These are phyloP conservation scores for Phytophthora hibernalis DNA, from an alignment of 352 stramenopile genomes.

Conservation along the genomic window DNA sequence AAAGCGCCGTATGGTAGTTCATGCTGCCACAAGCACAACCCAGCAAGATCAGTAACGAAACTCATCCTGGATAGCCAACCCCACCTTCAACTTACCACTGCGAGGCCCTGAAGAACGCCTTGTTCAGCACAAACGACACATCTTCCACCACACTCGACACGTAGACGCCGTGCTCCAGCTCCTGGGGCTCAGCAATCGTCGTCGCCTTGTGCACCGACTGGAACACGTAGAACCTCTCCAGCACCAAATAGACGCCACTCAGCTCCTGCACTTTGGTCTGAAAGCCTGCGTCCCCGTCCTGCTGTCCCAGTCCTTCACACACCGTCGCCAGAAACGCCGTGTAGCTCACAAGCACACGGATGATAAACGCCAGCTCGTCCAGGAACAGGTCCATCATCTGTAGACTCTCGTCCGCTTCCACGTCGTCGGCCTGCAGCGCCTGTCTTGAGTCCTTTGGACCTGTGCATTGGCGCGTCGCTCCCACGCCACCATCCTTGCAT, in stretches of 20 bases:
- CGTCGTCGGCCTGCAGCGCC: too few species aligned
- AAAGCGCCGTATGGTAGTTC: constrained; percentile 89
- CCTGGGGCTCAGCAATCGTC: constrained; percentile 82
- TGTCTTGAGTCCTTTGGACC: constrained; percentile 45
- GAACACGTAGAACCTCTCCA: too few species aligned
- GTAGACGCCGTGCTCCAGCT: constrained; percentile 71
- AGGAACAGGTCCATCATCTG: constrained; percentile 87
- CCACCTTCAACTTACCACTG: constrained; percentile 52
- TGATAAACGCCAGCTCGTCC: constrained; percentile 82
- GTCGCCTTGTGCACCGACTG: constrained; percentile 87
- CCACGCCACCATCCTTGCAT: constrained; percentile 82
- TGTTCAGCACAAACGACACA: constrained; percentile 87
- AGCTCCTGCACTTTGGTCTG: constrained; percentile 77
- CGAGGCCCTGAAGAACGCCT: constrained; percentile 76
- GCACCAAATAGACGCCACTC: constrained; percentile 79
- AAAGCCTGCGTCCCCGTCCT: constrained; percentile 44
- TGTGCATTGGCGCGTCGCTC: constrained; percentile 73
- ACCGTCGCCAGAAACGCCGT: constrained; percentile 60
- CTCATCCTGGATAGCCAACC: neutral
- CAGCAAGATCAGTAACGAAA: constrained; percentile 13
- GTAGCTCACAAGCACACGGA: constrained; percentile 80
- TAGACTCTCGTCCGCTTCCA: constrained; percentile 88
- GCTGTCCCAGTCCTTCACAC: constrained; percentile 55
- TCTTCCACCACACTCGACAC: constrained; percentile 87
- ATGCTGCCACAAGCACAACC: constrained; percentile 47